Evolutionary conservation across 2,329 filamentous ascomycete genomes (phyloP), one percentile per base, ranked within the genome.

Genomic region (Pleomassaria siparia): DNA sequence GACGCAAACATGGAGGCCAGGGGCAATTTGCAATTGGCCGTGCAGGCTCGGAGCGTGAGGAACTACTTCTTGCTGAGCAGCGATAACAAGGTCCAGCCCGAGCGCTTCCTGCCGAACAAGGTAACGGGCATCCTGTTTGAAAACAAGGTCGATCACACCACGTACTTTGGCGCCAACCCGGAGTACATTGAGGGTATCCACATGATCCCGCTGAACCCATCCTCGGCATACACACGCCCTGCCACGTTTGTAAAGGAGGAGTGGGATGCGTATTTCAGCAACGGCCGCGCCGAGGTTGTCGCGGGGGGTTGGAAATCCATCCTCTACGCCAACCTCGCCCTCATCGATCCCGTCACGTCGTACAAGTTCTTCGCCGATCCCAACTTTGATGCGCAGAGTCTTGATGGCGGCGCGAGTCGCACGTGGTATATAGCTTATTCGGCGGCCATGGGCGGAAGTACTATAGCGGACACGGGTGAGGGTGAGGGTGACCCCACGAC

Each of bases 141-240:
- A 74, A 97, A 97, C 76, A 99, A 99, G 72, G 81, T 91, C 47
- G 90, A 99, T 69, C 91, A 97, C 71, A 88, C 88, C 3, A 72
- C 94, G 0, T 97, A 91, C 72, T 99, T 99, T 63, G 90, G 91
- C 32, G 71, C 45, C 9, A 66, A 68, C 18, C 49, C 74, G 4
- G 89, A 95, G 72, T 91, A 83, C 61, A 82, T 95, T 41, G 75
- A 86, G 64, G 83, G 69, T 43, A 94, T 95, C 58, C 88, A 94
- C 71, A 94, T 95, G 89, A 80, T 95, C 33, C 89, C 89, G 0
- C 74, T 92, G 29, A 79, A 89, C 46, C 85, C 89, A 1, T 79
- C 81, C 49, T 87, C 87, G 0, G 79, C 87, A 5, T 84, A 89
- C 51, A 84, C 85, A 2, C 83, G 94, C n/a, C 79, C 78, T 1